A percentile compares a stretch with the other conserved stretches of the same genome.
Conservation (phyloP, 306 rosid genomes). For the Cajanus cajan region DNA sequence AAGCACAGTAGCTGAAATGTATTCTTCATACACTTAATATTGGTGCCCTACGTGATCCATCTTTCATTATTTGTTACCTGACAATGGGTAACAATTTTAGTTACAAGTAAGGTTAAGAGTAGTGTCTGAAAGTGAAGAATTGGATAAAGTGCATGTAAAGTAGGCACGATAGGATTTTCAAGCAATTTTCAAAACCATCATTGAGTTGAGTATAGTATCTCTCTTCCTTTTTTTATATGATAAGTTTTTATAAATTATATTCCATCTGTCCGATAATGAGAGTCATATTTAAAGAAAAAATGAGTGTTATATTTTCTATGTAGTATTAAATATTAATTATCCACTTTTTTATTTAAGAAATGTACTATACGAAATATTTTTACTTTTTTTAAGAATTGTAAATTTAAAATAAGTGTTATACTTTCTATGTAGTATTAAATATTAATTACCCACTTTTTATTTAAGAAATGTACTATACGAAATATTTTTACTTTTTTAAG, state of each 20-base stretch:
- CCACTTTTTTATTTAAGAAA: too few relatives aligned
- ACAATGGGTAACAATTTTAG: neutral
- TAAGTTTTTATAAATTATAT: neutral
- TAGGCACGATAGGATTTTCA: neutral
- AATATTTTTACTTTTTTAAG: too few relatives aligned
- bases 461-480: too few relatives aligned
- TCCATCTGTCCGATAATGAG: too few relatives aligned
- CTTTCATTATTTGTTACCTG: neutral
- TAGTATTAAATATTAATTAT: too few relatives aligned
- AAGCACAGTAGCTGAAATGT: neutral
- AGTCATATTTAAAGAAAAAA: too few relatives aligned
- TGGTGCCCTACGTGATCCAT: neutral
- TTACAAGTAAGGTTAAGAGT: neutral
- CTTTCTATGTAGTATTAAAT: too few relatives aligned
- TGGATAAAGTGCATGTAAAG: slow-evolving; percentile 1
- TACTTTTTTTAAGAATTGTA: too few relatives aligned
- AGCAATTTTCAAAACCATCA: neutral
- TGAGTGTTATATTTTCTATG: too few relatives aligned
- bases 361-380: too few relatives aligned
- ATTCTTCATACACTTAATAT: neutral
- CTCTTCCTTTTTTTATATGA: neutral
- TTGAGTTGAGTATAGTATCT: neutral
- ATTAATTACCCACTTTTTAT: too few relatives aligned
- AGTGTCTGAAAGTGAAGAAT: neutral
- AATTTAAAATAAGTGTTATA: too few relatives aligned